Evolutionary conservation across 140 eudicot species (phyloP), one percentile per base, ranked within the genome.

Genomic region (Anethum foeniculum): DNA sequence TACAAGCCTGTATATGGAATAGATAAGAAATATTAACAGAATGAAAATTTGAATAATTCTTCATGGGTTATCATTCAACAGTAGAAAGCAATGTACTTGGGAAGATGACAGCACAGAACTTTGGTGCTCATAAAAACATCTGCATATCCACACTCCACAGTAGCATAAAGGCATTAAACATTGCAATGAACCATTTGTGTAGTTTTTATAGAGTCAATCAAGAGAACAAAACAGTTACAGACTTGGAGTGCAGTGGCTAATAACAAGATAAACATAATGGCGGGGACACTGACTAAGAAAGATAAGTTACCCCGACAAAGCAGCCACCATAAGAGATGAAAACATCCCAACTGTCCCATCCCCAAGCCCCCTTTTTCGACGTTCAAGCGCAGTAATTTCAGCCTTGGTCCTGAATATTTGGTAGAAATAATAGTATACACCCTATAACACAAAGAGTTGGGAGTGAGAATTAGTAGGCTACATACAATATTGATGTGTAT

Each of bases 331-430:
- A 83, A 95, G 97, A 43, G 99, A 95, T 49, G 99, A 92, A 82
- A 95, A 87, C 99, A 95, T 95, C 83, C 99, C 99, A 52, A 95
- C 99, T 75, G 99, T 90, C 82, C 99, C 99, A 88, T 95, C 97
- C 51, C 99, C 99, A 79, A 87, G 76, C 65, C 97, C 97, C 75
- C 82, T 94, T 82, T 79, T 92, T 69, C 84, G 91, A 77, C 87
- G 93, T 85, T 86, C 90, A 74, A 92, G 83, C 83, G 99, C 97
- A 77, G 88, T 73, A 78, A 84, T 88, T 87, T 88, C 97, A 60
- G 99, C 99, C 79, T 85, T 95, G 78, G 86, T 92, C 92, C 99
- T 92, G 83, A 95, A 92, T 95, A 95, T 90, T 95, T 95, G 99
- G 91, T 95, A 95, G 97, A 95, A 95, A 92, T 95, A 95, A 89